A percentile compares a stretch with the other conserved stretches of the same genome.
These are phyloP conservation scores for Cladophialophora carrionii DNA, from an alignment of 2,329 filamentous ascomycete genomes.

Conservation along the genomic window DNA sequence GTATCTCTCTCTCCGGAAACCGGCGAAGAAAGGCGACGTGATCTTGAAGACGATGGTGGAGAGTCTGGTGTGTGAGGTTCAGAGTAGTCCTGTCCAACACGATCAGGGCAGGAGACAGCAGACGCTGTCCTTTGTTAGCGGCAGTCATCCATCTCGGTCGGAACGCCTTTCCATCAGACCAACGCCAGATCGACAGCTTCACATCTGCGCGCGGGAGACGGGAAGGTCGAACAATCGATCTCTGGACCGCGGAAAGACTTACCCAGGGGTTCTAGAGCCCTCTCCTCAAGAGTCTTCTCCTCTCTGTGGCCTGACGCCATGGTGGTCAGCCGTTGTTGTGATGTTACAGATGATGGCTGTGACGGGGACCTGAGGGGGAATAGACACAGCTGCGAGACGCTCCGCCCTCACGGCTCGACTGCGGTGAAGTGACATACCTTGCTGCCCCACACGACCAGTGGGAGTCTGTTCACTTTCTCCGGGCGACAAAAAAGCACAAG, in stretches of 20 bases:
- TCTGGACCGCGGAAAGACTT: slow-evolving; percentile 12
- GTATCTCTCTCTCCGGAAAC: slow-evolving; percentile 12
- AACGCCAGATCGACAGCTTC: slow-evolving; percentile 7
- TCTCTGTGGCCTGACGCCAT: slow-evolving; percentile 25
- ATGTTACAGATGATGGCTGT: slow-evolving; percentile 5
- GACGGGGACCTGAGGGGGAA: neutral
- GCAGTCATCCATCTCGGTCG: neutral
- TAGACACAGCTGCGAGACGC: neutral
- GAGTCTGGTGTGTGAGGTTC: slow-evolving; percentile 4
- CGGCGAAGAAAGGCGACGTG: slow-evolving; percentile 24
- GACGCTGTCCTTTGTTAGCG: slow-evolving; percentile 20
- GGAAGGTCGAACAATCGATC: neutral
- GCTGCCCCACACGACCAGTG: neutral
- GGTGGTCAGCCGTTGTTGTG: slow-evolving; percentile 20
- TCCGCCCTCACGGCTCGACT: neutral
- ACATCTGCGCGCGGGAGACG: slow-evolving; percentile 2
- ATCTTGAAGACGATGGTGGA: slow-evolving; percentile 10
- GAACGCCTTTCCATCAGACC: slow-evolving; percentile 6
- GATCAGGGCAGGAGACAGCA: neutral
- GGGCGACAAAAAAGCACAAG: neutral
- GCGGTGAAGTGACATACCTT: neutral
- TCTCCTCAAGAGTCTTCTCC: slow-evolving; percentile 12
- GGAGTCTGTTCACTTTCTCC: neutral
- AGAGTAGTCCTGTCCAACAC: neutral
- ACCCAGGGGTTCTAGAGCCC: slow-evolving; percentile 20